Evolutionary conservation across 2,329 filamentous ascomycete species (phyloP), one percentile per base, ranked within the genome.

Genomic region (Botryotinia globosa): DNA sequence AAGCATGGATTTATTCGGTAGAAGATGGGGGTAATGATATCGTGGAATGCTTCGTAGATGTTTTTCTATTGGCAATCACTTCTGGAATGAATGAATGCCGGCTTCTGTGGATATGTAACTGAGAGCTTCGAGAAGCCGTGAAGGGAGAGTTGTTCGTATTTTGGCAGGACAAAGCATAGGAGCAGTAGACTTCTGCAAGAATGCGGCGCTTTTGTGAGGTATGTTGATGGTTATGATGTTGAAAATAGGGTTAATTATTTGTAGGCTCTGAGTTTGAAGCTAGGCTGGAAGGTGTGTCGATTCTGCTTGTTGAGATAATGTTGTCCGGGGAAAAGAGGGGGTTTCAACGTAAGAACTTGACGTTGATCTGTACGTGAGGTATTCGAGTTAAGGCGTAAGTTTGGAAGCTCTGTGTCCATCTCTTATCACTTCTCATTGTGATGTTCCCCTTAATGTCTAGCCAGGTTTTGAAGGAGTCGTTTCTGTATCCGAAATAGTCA

Each of bases 401-500:
- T 16, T 16, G 12, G 6, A n/a, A 9, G 32, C 4, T 54, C 10
- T 6, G 12, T 20, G 14, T 54, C 32, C 18, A 51, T 20, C 25
- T 25, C 1, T 25, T 48, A 29, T n/a, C 74, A 12, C 56, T 74
- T 42, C 73, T 72, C 12, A 68, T 73, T 0, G 70, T 74, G 44
- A 75, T 72, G 12, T 14, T 3, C 10, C 22, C 22, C 0, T 48
- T 12, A 25, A 12, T 1, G 14, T n/a, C 4, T 54, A 54, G 0
- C 25, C 12, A 54, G 12, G 1, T 12, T n/a, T n/a, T 16, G 1
- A n/a, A 16, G 0, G 4, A n/a, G 3, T 20, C 8, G 54, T 74
- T 3, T 67, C 44, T 1, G 45, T 42, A 25, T 72, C 42, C 8
- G 66, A 3, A n/a, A 81, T 80, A 16, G 82, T 81, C 8, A 80